These are phyloP conservation scores for Sungouiella thailandica DNA, from an alignment of 805 yeast species.

Conservation along the genomic window DNA sequence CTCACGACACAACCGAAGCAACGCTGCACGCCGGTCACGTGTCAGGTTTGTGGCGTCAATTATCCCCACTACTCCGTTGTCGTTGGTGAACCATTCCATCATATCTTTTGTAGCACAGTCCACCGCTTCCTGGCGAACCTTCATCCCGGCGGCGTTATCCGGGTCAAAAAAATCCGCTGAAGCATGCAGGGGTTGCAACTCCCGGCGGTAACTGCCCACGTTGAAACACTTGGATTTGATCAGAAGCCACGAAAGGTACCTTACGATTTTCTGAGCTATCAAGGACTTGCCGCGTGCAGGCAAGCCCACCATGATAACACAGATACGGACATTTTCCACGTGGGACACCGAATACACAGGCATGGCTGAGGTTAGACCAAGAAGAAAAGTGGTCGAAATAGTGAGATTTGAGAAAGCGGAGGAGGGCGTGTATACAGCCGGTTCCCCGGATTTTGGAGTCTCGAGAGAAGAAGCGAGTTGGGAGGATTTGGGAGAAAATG, in stretches of 20 bases:
- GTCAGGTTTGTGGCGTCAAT: constrained; percentile 93
- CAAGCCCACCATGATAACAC: constrained; percentile 84
- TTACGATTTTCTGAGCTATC: constrained; percentile 89
- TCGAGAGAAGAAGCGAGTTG: too few species aligned
- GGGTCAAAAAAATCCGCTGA: constrained; percentile 77
- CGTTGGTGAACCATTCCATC: constrained; percentile 79
- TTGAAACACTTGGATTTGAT: constrained; percentile 83
- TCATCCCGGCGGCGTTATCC: constrained; percentile 57
- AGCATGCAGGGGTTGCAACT: constrained; percentile 32
- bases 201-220: constrained; percentile 80
- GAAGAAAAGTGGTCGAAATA: background rate
- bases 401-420: background rate
- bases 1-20: constrained; percentile 56
- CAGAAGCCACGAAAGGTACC: constrained; percentile 89
- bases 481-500: too few species aligned
- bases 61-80: constrained; percentile 84
- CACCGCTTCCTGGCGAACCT: constrained; percentile 65
- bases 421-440: background rate
- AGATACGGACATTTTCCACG: constrained; percentile 68
- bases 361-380: constrained; percentile 35
- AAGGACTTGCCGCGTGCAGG: constrained; percentile 93
- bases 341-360: constrained; percentile 55
- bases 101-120: constrained; percentile 69
- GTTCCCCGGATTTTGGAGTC: background rate
- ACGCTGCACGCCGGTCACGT: constrained; percentile 58